A percentile compares a stretch with the other conserved stretches of the same genome.
Conservation (phyloP, 192 early-diverging fungal species). For the Coemansia asiatica region DNA sequence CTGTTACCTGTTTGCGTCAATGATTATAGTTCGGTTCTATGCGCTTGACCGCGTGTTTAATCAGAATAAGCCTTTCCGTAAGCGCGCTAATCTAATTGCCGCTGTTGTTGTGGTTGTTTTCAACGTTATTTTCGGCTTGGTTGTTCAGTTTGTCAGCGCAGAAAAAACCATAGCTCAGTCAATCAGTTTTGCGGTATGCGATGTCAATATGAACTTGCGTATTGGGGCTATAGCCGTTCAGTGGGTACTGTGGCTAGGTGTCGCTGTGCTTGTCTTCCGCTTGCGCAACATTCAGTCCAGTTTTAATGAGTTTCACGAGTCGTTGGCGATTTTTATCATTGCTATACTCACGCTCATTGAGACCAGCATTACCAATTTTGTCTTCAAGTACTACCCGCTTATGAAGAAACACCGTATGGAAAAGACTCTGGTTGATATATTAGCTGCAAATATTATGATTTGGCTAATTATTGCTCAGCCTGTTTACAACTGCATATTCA, state of each 20-base stretch:
- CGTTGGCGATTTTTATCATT: slow-evolving; percentile 32
- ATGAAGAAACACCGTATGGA: slow-evolving; percentile 28
- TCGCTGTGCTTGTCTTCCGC: slow-evolving; percentile 37
- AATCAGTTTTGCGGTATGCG: slow-evolving; percentile 20
- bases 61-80: slow-evolving; percentile 48
- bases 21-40: slow-evolving; percentile 42
- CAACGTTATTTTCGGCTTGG: slow-evolving; percentile 20
- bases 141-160: slow-evolving; percentile 23
- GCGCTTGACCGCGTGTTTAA: slow-evolving; percentile 52
- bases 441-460: slow-evolving; percentile 31
- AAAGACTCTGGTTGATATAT: slow-evolving; percentile 38
- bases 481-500: slow-evolving; percentile 42
- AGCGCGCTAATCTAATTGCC: slow-evolving; percentile 11
- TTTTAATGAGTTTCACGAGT: slow-evolving; percentile 54
- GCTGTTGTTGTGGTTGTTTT: slow-evolving; percentile 11
- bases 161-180: slow-evolving; percentile 13
- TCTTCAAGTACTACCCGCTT: slow-evolving; percentile 29
- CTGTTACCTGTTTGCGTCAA: slow-evolving; percentile 29
- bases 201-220: slow-evolving; percentile 23
- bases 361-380: slow-evolving; percentile 35
- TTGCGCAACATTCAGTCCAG: slow-evolving; percentile 54
- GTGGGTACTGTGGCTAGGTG: slow-evolving; percentile 40
- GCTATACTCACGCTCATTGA: slow-evolving; percentile 32
- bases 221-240: slow-evolving; percentile 26
- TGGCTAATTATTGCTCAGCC: slow-evolving; percentile 43